Evolutionary conservation across 192 early-diverging fungal genomes (phyloP).

Genomic region (Entomortierella beljakovae): DNA sequence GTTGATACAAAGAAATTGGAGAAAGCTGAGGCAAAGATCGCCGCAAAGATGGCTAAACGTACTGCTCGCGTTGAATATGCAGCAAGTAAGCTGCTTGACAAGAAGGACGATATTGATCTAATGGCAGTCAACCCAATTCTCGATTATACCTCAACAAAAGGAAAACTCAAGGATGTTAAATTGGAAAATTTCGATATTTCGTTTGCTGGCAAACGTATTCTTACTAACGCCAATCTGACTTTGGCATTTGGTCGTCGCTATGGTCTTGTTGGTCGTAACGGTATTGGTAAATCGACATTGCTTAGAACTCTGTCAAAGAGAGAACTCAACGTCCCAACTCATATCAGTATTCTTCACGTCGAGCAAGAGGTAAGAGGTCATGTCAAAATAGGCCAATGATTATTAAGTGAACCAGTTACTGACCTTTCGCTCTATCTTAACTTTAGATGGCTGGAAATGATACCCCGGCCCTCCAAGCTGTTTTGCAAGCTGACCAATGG

Average conservation of each 20-base stretch:
- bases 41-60: constrained; percentile 89
- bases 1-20: constrained; percentile 86
- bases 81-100: constrained; percentile 76
- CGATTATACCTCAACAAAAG: constrained; percentile 80
- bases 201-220: constrained; percentile 93
- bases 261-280: constrained; percentile 94
- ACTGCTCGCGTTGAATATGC: constrained; percentile 78
- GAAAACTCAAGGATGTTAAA: constrained; percentile 95
- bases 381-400: not conserved
- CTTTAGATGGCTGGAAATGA: constrained; percentile 90
- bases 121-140: constrained; percentile 94
- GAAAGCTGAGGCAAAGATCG: constrained; percentile 93
- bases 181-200: constrained; percentile 97
- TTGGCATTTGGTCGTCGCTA: constrained; percentile 93
- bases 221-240: constrained; percentile 85
- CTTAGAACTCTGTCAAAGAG: constrained; percentile 81
- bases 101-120: constrained; percentile 76
- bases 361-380: constrained; percentile 87
- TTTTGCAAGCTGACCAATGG: constrained; percentile 94
- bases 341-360: constrained; percentile 96
- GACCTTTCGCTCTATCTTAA: not conserved
- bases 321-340: constrained; percentile 88
- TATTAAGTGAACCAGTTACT: not conserved
- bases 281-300: constrained; percentile 89
- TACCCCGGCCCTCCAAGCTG: constrained; percentile 85